A percentile compares a stretch with the other conserved stretches of the same genome.
phyloP scores from a whole-genome alignment of 2,329 filamentous ascomycete genomes.

The Colletotrichum sp. region DNA sequence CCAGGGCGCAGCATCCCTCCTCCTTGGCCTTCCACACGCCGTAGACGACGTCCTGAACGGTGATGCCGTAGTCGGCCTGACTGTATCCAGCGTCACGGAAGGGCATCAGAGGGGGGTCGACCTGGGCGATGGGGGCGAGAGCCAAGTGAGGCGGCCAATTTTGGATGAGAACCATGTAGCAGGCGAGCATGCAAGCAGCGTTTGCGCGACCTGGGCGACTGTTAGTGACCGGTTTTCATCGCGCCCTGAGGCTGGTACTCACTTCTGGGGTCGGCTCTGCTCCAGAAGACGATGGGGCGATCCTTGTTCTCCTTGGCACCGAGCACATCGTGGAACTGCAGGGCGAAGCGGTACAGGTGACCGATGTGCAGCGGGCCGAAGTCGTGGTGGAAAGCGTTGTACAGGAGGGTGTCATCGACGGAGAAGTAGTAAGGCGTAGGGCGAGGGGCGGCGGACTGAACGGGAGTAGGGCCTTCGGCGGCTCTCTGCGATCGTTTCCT shows the following conservation, averaged over 20 bases:
- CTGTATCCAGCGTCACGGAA: conserved; percentile 98
- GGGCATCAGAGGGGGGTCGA: conserved; percentile 97
- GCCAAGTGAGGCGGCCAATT: conserved; percentile 97
- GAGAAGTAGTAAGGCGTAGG: conserved; percentile 89
- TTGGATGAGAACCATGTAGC: conserved; percentile 99
- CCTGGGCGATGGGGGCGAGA: conserved; percentile 92
- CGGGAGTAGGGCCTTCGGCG: conserved; percentile 52
- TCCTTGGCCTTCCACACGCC: conserved; percentile 99
- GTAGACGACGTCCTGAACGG: conserved; percentile 96
- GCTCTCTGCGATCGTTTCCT: conserved; percentile 57
- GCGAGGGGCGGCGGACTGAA: conserved; percentile 35
- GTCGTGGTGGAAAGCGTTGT: conserved; percentile 98
- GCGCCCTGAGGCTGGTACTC: conserved; percentile 40
- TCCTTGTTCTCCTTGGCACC: conserved; percentile 90
- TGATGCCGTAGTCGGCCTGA: conserved; percentile 95
- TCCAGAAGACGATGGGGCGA: conserved; percentile 94
- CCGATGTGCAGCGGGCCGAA: conserved; percentile 98
- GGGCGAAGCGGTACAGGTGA: conserved; percentile 94
- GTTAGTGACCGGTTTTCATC: conserved; percentile 27
- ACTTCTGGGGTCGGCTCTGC: conserved; percentile 89
- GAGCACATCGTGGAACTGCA: conserved; percentile 93
- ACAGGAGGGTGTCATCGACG: conserved; percentile 88
- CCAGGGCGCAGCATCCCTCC: conserved; percentile 86
- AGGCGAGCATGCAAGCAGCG: conserved; percentile 91
- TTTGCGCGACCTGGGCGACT: conserved; percentile 77